Base-by-base conservation (phyloP, 768 basidiomycete species). In the Austroboletus eburneus region DNA sequence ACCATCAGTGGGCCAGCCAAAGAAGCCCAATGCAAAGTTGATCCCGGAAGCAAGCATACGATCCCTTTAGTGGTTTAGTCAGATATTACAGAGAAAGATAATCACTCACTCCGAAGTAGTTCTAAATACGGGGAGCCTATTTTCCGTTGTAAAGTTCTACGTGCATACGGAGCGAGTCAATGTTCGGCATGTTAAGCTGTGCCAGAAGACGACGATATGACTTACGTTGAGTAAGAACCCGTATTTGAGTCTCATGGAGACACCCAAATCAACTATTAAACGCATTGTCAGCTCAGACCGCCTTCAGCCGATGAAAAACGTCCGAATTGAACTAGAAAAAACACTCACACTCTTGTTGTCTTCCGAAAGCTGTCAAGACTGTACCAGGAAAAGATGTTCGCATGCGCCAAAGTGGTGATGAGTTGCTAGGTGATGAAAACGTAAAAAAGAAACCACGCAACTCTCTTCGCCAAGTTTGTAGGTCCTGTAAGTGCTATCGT, bases 391-490 rank as follows among this genome's bases (percentile, higher is more conserved):
- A 27, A 27, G 27, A 27, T 12, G 27, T n/a, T n/a, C n/a, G n/a
- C n/a, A n/a, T n/a, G n/a, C n/a, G n/a, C n/a, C n/a, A n/a, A n/a
- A n/a, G n/a, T n/a, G n/a, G n/a, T n/a, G n/a, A n/a, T n/a, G n/a
- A 12, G 5, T 5, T 27, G 27, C 51, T 27, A 58, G 45, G 6
- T 0, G 2, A 25, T 27, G 16, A 44, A 27, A 6, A 27, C 12
- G 5, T 5, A 27, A 12, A 20, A 16, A 27, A 3, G 3, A 1
- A 30, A 25, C 13, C 12, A 27, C 1, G 65, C 13, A 53, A 87
- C 86, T 70, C 70, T 96, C 94, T 69, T 85, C 83, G 12, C 93
- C 94, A 3, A 97, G 79, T 56, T 88, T 87, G 67, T 91, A 94
- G 6, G 85, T 83, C 93, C 89, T 90, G 51, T 51, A 35, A 9